Evolutionary conservation across 495 filamentous ascomycete genomes (phyloP).

Genomic region (Hypoxylon perforatum): DNA sequence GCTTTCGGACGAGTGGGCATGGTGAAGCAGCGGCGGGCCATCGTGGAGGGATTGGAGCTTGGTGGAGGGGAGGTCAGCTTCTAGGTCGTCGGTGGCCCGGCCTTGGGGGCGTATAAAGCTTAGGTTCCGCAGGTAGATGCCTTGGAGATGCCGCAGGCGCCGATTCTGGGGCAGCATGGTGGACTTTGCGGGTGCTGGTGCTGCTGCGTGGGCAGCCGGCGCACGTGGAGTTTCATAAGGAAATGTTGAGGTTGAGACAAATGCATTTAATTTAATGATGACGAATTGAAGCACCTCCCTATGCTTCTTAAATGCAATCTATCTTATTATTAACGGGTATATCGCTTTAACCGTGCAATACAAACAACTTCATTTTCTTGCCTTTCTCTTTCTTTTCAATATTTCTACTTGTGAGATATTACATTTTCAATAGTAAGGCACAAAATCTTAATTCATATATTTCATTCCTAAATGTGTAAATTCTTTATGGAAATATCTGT

Average conservation of each 20-base stretch:
- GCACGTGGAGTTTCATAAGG: slow-evolving; percentile 59
- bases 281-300: slow-evolving; percentile 23
- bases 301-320: too few species aligned
- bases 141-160: slow-evolving; percentile 87
- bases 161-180: slow-evolving; percentile 77
- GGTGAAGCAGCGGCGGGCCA: slow-evolving; percentile 61
- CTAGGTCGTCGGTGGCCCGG: slow-evolving; percentile 87
- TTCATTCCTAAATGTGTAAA: too few species aligned
- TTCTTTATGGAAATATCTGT: too few species aligned
- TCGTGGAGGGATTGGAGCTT: slow-evolving; percentile 74
- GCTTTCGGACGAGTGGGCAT: slow-evolving; percentile 78
- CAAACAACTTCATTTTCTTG: too few species aligned
- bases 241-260: slow-evolving; percentile 52
- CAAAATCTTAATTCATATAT: too few species aligned
- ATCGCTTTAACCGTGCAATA: too few species aligned
- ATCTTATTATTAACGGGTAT: too few species aligned
- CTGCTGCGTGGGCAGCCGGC: slow-evolving; percentile 50
- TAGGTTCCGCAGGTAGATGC: slow-evolving; percentile 88
- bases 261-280: slow-evolving; percentile 39
- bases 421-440: too few species aligned
- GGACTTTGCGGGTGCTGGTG: slow-evolving; percentile 44
- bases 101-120: slow-evolving; percentile 71
- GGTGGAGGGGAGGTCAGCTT: slow-evolving; percentile 76
- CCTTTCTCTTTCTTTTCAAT: too few species aligned
- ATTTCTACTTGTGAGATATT: too few species aligned